Conservation (phyloP, 2,329 filamentous ascomycete species). For the Colletotrichum nymphaeae region DNA sequence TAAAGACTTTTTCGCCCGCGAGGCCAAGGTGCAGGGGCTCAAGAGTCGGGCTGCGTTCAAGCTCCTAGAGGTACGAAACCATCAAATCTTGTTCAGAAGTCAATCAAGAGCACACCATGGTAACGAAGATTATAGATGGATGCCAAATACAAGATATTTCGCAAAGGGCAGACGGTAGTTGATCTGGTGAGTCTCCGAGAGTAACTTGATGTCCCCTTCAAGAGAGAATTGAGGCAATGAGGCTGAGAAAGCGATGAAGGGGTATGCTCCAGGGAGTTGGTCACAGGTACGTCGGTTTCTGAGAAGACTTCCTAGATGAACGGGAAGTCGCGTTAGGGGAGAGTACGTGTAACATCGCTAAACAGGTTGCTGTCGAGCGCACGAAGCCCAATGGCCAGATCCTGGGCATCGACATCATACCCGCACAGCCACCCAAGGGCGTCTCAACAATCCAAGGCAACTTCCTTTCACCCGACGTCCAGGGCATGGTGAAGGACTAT, state of each 20-base stretch:
- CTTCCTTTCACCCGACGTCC: constrained; percentile 82
- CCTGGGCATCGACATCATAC: constrained; percentile 93
- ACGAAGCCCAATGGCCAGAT: constrained; percentile 83
- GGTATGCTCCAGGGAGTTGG: constrained; percentile 82
- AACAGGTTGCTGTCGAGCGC: constrained; percentile 81
- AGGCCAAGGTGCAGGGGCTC: constrained; percentile 81
- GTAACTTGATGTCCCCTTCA: neutral
- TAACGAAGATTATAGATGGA: constrained; percentile 72
- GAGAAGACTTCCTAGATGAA: neutral
- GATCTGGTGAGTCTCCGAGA: constrained; percentile 74
- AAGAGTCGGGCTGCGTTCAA: constrained; percentile 96
- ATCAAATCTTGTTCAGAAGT: neutral
- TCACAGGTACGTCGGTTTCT: constrained; percentile 66
- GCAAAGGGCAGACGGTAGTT: constrained; percentile 83
- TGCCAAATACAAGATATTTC: constrained; percentile 82
- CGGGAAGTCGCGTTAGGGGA: neutral
- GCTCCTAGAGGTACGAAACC: constrained; percentile 77
- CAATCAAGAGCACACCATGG: neutral
- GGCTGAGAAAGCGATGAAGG: constrained; percentile 54
- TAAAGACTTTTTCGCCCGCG: constrained; percentile 76
- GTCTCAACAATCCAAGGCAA: constrained; percentile 97
- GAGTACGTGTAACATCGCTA: constrained; percentile 13
- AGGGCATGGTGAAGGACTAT: constrained; percentile 80
- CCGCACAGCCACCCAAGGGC: constrained; percentile 88
- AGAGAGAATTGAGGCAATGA: neutral